Percentiles rank a stretch among this genome's conserved stretches.
Conservation (phyloP, 108 stramenopile species). For the Pseudonitzschia delicatissima region DNA sequence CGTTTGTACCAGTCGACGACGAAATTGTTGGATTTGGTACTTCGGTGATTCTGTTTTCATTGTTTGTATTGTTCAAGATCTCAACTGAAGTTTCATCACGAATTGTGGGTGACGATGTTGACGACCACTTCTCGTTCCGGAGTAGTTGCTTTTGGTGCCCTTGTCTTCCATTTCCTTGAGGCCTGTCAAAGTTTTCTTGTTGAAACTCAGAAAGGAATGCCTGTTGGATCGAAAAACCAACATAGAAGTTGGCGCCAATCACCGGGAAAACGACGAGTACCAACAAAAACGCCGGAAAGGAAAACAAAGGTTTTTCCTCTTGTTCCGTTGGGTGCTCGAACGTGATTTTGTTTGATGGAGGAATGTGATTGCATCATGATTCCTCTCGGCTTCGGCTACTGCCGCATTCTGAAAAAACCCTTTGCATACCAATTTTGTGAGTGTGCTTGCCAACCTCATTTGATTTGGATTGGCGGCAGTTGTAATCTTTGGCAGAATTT, state of each 20-base stretch:
- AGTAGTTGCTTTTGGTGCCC: too few relatives aligned
- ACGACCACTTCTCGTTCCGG: not conserved
- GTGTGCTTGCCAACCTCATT: too few relatives aligned
- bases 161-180: not conserved
- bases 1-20: too few relatives aligned
- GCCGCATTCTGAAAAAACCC: too few relatives aligned
- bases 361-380: too few relatives aligned
- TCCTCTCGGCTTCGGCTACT: too few relatives aligned
- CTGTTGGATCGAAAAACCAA: not conserved
- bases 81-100: not conserved
- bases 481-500: too few relatives aligned
- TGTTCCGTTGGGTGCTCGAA: not conserved
- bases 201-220: not conserved
- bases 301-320: not conserved
- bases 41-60: not conserved
- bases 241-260: not conserved
- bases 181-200: not conserved
- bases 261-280: not conserved
- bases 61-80: not conserved
- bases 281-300: slow-evolving; percentile 1
- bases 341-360: too few relatives aligned
- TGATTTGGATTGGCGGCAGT: too few relatives aligned
- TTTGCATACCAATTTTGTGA: too few relatives aligned
- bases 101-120: not conserved
- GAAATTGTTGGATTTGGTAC: not conserved